Evolutionary conservation across 176 grass and related monocot genomes (phyloP).

Genomic region (Oryza glumipatula): DNA sequence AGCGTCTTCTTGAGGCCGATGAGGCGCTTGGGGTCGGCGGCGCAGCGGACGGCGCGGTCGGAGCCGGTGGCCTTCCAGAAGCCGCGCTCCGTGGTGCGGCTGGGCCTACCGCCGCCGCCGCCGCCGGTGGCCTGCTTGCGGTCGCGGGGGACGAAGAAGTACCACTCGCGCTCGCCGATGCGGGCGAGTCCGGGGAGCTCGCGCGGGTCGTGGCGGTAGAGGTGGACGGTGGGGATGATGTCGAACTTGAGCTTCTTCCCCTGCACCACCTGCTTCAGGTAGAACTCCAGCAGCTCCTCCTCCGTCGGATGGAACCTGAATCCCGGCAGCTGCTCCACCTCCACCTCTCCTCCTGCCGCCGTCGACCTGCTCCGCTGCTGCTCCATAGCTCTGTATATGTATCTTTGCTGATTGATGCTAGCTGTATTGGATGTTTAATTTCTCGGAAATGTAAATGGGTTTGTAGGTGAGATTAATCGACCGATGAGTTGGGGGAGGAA

Average conservation of each 20-base stretch:
- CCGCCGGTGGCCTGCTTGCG: slow-evolving; percentile 48
- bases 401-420: no score
- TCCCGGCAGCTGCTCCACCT: slow-evolving; percentile 48
- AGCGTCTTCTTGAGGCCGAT: slow-evolving; percentile 98
- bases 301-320: slow-evolving; percentile 88
- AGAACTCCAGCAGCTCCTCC: slow-evolving; percentile 94
- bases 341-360: background rate
- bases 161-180: slow-evolving; percentile 95
- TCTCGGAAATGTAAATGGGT: background rate
- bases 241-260: slow-evolving; percentile 74
- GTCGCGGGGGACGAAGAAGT: slow-evolving; percentile 95
- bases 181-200: slow-evolving; percentile 71
- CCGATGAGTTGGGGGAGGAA: background rate
- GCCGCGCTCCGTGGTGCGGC: slow-evolving; percentile 80
- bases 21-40: slow-evolving; percentile 75
- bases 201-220: slow-evolving; percentile 84
- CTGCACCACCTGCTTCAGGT: slow-evolving; percentile 59
- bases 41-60: slow-evolving; percentile 78
- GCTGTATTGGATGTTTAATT: background rate
- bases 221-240: slow-evolving; percentile 82
- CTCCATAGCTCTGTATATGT: no score
- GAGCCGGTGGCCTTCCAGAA: slow-evolving; percentile 99
- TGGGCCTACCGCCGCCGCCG: slow-evolving; percentile 60
- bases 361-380: background rate
- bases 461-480: background rate